Evolutionary conservation across 192 early-diverging fungal genomes (phyloP).

Genomic region (Jimgerdemannia lactiflua): DNA sequence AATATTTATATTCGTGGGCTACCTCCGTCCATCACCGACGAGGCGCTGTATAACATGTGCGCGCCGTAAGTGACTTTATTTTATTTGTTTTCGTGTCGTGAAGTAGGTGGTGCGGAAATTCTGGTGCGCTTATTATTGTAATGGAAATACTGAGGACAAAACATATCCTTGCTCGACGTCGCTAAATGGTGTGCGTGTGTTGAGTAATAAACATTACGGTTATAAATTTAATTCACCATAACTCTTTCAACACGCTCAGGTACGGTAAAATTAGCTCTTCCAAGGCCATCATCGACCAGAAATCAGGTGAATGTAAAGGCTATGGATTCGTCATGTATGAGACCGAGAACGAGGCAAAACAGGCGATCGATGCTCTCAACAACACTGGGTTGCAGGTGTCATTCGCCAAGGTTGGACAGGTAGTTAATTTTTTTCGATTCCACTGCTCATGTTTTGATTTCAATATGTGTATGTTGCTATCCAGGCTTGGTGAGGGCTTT

Average conservation of each 20-base stretch:
- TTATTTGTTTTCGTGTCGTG: not conserved
- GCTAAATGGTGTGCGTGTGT: too few species aligned
- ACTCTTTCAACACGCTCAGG: conserved; percentile 18
- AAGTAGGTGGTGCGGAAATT: not conserved
- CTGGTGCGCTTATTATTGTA: conserved; percentile 7
- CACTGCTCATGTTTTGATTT: too few species aligned
- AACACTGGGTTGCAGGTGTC: conserved; percentile 66
- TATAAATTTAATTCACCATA: not conserved
- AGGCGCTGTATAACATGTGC: conserved; percentile 60
- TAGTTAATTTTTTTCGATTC: conserved; percentile 12
- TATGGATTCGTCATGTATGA: conserved; percentile 90
- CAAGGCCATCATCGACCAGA: conserved; percentile 82
- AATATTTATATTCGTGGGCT: conserved; percentile 86
- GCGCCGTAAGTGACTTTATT: conserved; percentile 42
- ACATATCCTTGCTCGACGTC: too few species aligned
- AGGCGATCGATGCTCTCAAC: conserved; percentile 69
- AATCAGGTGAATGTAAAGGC: conserved; percentile 80
- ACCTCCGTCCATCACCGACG: conserved; percentile 65
- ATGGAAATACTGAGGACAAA: too few species aligned
- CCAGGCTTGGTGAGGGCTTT: too few species aligned
- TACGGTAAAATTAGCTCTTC: conserved; percentile 75
- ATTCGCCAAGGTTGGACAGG: conserved; percentile 67
- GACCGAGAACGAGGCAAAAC: conserved; percentile 57
- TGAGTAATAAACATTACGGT: not conserved
- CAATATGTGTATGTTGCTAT: too few species aligned